These are phyloP conservation scores for Nicotiana tomentosiformis DNA, from an alignment of 257 asterid species.

Conservation along the genomic window DNA sequence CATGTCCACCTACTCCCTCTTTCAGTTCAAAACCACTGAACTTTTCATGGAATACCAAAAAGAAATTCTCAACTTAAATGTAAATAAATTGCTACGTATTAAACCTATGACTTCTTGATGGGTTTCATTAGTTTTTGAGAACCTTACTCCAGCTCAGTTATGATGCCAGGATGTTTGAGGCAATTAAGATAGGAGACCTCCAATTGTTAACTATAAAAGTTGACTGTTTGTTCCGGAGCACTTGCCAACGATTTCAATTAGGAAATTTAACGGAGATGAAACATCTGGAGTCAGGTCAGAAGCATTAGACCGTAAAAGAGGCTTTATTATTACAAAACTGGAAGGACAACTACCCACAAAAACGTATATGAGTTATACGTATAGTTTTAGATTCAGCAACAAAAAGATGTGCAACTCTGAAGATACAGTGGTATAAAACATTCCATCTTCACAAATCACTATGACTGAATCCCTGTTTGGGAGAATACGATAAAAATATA, in stretches of 20 bases:
- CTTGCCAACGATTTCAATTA: not conserved
- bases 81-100: too few relatives aligned
- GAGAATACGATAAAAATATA: not conserved
- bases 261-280: not conserved
- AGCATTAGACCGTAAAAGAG: not conserved
- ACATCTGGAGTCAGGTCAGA: not conserved
- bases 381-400: not conserved
- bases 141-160: not conserved
- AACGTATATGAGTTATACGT: not conserved
- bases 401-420: not conserved
- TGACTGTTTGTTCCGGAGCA: not conserved
- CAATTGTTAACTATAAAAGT: not conserved
- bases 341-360: not conserved
- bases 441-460: conserved; percentile 1
- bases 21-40: too few relatives aligned
- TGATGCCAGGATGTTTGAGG: not conserved
- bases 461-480: not conserved
- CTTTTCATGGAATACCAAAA: too few relatives aligned
- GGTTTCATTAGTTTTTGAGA: not conserved
- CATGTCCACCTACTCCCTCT: too few relatives aligned
- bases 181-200: not conserved
- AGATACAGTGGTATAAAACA: not conserved
- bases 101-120: not conserved
- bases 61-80: too few relatives aligned
- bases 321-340: conserved; percentile 4